These are phyloP conservation scores for Aegilops tauschii DNA, from an alignment of 176 grass and related monocot genomes.

Conservation along the genomic window DNA sequence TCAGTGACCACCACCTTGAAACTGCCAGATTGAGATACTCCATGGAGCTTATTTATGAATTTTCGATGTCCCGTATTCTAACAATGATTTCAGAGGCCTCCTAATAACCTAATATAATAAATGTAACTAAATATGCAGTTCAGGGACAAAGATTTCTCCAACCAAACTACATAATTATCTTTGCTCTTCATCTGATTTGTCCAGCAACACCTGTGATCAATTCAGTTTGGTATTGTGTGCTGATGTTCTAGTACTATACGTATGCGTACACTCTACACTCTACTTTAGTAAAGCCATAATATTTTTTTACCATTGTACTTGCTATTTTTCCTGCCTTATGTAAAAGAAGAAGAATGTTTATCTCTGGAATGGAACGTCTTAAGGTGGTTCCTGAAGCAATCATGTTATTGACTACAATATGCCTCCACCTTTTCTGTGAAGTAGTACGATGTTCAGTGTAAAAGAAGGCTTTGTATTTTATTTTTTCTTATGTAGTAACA, in stretches of 20 bases:
- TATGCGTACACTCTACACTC: not conserved
- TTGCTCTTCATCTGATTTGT: constrained; percentile 6
- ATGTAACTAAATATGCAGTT: not conserved
- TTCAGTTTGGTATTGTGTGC: not conserved
- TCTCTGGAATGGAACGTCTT: not conserved
- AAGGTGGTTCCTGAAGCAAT: not conserved
- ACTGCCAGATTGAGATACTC: not conserved
- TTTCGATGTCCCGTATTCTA: not conserved
- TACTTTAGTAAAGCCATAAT: not conserved
- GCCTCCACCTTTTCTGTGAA: not conserved
- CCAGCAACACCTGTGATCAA: not conserved
- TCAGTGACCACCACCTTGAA: not conserved
- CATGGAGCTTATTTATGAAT: constrained; percentile 4
- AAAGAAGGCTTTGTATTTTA: not conserved
- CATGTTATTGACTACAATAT: not conserved
- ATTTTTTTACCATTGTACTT: not conserved
- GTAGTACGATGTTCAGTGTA: not conserved
- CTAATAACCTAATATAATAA: constrained; percentile 11
- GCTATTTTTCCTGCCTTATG: not conserved
- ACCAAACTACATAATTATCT: not conserved
- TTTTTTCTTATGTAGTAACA: no score
- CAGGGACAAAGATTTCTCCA: no score
- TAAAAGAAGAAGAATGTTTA: not conserved
- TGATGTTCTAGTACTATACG: not conserved
- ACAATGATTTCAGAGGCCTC: constrained; percentile 25